Percentiles rank a stretch among this genome's conserved stretches.
These are phyloP conservation scores for Rachicladosporium sp. DNA, from an alignment of 2,329 filamentous ascomycete genomes.

Conservation along the genomic window DNA sequence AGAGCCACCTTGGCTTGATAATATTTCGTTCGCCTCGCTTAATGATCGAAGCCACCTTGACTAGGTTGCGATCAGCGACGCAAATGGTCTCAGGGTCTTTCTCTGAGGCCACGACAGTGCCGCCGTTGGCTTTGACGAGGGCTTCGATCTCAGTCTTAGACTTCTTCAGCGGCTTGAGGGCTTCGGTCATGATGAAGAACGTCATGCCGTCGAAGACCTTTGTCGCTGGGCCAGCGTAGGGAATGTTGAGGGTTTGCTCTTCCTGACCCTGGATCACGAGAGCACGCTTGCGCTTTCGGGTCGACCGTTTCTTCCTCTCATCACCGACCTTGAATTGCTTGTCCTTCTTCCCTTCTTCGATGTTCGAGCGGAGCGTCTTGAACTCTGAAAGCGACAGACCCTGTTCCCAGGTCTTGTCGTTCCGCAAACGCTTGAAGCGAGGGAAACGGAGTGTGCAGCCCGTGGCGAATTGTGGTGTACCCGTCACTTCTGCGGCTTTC, in stretches of 20 bases:
- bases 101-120: conserved; percentile 63
- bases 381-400: conserved; percentile 72
- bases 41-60: conserved; percentile 73
- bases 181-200: conserved; percentile 73
- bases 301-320: conserved; percentile 49
- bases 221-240: conserved; percentile 46
- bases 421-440: conserved; percentile 67
- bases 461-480: conserved; percentile 66
- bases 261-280: conserved; percentile 65
- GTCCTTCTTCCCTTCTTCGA: conserved; percentile 58
- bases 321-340: conserved; percentile 64
- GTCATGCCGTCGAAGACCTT: conserved; percentile 62
- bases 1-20: conserved; percentile 67
- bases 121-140: conserved; percentile 73
- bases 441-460: conserved; percentile 78
- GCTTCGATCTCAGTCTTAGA: conserved; percentile 68
- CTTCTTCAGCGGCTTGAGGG: conserved; percentile 55
- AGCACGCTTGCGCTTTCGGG: conserved; percentile 51
- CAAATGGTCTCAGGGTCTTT: conserved; percentile 53
- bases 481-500: conserved; percentile 69
- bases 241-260: conserved; percentile 35
- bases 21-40: conserved; percentile 61
- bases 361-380: conserved; percentile 52
- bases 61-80: conserved; percentile 63
- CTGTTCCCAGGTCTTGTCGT: conserved; percentile 74